Evolutionary conservation across 2,329 filamentous ascomycete genomes (phyloP).

Genomic region (Epichloe aotearoae): DNA sequence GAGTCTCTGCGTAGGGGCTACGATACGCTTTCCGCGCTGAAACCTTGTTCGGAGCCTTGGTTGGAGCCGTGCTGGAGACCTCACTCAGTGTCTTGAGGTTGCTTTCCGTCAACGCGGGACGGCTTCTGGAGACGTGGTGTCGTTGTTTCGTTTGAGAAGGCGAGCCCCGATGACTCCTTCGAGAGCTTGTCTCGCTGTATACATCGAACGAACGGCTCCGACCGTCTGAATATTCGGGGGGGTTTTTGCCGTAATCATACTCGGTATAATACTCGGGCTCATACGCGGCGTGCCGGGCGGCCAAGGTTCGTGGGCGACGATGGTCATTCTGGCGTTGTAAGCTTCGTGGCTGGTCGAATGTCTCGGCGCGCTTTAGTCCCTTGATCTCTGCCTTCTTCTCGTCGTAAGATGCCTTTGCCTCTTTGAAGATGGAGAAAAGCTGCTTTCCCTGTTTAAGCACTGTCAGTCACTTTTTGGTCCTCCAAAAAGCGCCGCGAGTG

Average conservation of each 20-base stretch:
- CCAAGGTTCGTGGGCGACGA: conserved; percentile 1
- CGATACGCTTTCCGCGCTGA: conserved; percentile 20
- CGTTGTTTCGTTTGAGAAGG: conserved; percentile 19
- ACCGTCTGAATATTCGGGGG: conserved; percentile 21
- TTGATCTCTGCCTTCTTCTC: conserved; percentile 77
- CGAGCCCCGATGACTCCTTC: conserved; percentile 26
- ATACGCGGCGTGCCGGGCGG: neutral
- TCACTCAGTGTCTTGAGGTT: conserved; percentile 43
- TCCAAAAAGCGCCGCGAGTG: neutral
- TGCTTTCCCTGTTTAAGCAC: conserved; percentile 59
- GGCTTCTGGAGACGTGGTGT: conserved; percentile 17
- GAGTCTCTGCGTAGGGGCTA: conserved; percentile 21
- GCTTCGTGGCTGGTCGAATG: conserved; percentile 26
- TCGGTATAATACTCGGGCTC: conserved; percentile 17
- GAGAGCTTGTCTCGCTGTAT: conserved; percentile 27
- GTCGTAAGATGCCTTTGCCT: conserved; percentile 76
- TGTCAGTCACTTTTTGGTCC: neutral
- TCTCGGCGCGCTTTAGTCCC: conserved; percentile 51
- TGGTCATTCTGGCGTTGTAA: conserved; percentile 4
- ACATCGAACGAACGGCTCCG: conserved; percentile 16
- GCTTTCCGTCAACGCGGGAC: conserved; percentile 33
- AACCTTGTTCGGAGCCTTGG: conserved; percentile 20
- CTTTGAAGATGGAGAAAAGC: conserved; percentile 79
- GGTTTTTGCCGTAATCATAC: conserved; percentile 14
- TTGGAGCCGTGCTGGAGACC: conserved; percentile 35